Base-by-base conservation (phyloP, 257 asterid species). In the Coffea eugenioides region DNA sequence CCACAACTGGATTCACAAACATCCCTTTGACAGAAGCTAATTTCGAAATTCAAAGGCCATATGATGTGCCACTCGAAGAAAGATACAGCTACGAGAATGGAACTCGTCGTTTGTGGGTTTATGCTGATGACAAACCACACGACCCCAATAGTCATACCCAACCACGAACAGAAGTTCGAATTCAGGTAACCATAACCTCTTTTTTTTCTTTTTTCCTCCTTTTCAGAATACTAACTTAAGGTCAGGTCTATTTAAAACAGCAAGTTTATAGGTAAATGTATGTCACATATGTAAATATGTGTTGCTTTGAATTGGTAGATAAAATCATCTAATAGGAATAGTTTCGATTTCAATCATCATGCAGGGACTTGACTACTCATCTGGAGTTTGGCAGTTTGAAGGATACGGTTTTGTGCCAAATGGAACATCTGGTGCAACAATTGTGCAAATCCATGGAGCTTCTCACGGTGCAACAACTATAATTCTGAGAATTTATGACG, bases 321-420 rank as follows among this genome's bases (percentile, higher is more conserved):
- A 31, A 1, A 31, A 3, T 39, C 43, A 39, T 39, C 43, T 39
- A 39, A 39, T 39, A 39, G 43, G 43, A 39, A 39, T 39, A 39
- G 43, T 39, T 39, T 39, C 8, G 13, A 49, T 11, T 49, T 49
- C 14, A 49, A 49, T 49, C 54, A 49, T 49, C 14, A 9, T 49
- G 71, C 65, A 81, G 85, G 88, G 83, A 0, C 81, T 79, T 11
- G 85, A 82, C 23, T 85, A 85, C 75, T 71, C 83, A 23, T 81
- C 85, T 3, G 85, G 83, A 1, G 77, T 81, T 3, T 85, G 88
- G 88, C 85, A 85, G 59, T 82, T 85, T 31, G 88, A 85, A 73
- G 85, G 85, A 41, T 67, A 71, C 31, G 82, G 77, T 15, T 82
- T 75, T 51, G 85, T 85, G 51, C 88, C 85, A 31, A 85, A 85